Base-by-base conservation (phyloP, 805 yeast species). In the Sungouiozyma intestinalis region DNA sequence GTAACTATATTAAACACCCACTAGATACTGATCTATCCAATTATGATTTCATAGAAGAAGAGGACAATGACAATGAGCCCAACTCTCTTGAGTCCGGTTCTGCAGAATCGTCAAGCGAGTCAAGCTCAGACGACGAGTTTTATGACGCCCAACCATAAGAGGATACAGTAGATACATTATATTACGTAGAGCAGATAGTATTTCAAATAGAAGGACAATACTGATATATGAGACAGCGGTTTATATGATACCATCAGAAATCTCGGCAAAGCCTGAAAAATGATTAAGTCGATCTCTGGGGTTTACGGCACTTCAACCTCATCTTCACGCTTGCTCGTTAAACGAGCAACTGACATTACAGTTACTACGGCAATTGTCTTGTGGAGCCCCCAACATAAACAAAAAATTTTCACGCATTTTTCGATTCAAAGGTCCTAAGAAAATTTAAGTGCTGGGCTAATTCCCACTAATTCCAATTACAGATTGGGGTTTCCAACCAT, bases 1-100 rank as follows among this genome's bases (percentile, higher is more conserved):
- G 97, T 69, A 86, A 88, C 79, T 85, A 81, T 68, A 79, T 90
- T 57, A 90, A 81, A 64, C 95, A 85, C 66, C 95, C 29, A 24
- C 11, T 24, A 24, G 29, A 24, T 11, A 24, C 29, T 24, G 29
- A 24, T 11, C 29, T 96, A 61, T 83, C 29, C 29, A 24, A 24
- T 11, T 24, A 24, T 11, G 29, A 24, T n/a, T n/a, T n/a, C n/a
- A n/a, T n/a, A n/a, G n/a, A n/a, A n/a, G n/a, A n/a, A n/a, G n/a
- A n/a, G n/a, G 29, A 24, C 11, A 11, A 24, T 24, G 6, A 24
- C 29, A 24, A 24, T 24, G 29, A 24, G 11, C 29, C n/a, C n/a
- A n/a, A n/a, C n/a, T n/a, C n/a, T n/a, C n/a, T n/a, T n/a, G n/a
- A n/a, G n/a, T n/a, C n/a, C n/a, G n/a, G n/a, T n/a, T n/a, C n/a